Evolutionary conservation across 2,329 filamentous ascomycete species (phyloP), one percentile per base, ranked within the genome.

Genomic region (Moelleriella libera): DNA sequence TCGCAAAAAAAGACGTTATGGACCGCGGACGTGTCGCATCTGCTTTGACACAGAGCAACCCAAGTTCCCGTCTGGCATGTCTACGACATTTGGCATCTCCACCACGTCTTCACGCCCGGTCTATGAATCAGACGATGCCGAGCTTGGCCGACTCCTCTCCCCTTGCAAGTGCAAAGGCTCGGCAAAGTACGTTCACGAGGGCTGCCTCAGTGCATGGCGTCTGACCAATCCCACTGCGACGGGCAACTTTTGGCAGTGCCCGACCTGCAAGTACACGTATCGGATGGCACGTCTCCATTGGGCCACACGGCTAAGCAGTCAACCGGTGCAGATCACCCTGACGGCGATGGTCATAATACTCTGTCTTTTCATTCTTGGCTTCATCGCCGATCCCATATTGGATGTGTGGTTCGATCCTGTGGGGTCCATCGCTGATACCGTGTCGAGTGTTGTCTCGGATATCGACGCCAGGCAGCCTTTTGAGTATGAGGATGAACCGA

Each of bases 81-180:
- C 63, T 47, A 53, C 60, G 48, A 52, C 59, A 47, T 52, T 66
- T 60, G 54, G 59, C 49, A 48, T 67, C 56, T 51, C 62, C 54
- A 51, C 55, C 48, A 45, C 53, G n/a, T 54, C 63, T 14, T 61
- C 63, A 21, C 58, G 60, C 30, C 67, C 67, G 6, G 63, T 62
- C 21, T 95, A 94, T 58, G 74, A 82, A 46, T 89, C 86, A 29
- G 78, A 85, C 51, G 85, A 87, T 53, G 74, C 80, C 6, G 74
- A 82, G 53, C 75, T 83, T 31, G 87, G 87, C 40, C 82, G 88
- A 45, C 71, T 98, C 30, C 76, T 97, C 56, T 84, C 85, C 47
- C 92, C 92, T 37, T 98, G 92, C 72, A 81, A 83, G 66, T 98
- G 92, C 74, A 94, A 87, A 68, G 92, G 92, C 46, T 87, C 85